A percentile compares a stretch with the other conserved stretches of the same genome.
Evolutionary conservation across 345 rosid genomes (phyloP).

Genomic region (Citrus unshiu): DNA sequence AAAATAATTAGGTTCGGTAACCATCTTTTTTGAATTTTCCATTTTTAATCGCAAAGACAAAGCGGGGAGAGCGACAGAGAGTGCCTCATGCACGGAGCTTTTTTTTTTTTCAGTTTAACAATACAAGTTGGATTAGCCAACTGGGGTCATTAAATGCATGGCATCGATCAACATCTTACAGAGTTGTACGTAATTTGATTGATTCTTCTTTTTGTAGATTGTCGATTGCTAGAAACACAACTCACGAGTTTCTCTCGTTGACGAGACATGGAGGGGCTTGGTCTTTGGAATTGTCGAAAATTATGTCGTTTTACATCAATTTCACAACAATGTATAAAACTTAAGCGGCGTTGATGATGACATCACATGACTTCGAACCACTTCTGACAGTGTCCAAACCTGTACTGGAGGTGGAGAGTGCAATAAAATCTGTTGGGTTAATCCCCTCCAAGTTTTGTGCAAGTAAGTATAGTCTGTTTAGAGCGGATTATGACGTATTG

Average conservation of each 20-base stretch:
- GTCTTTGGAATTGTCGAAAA: neutral
- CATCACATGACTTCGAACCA: neutral
- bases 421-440: too few relatives aligned
- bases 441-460: too few relatives aligned
- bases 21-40: slow-evolving; percentile 1
- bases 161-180: neutral
- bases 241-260: too few relatives aligned
- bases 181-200: too few relatives aligned
- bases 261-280: neutral
- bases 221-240: too few relatives aligned
- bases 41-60: neutral
- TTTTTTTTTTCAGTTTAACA: neutral
- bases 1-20: slow-evolving; percentile 4
- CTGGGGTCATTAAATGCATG: neutral
- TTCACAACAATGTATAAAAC: neutral
- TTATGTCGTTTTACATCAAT: neutral
- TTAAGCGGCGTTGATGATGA: neutral
- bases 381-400: neutral
- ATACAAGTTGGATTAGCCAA: neutral
- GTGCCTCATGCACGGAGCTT: neutral
- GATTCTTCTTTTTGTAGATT: too few relatives aligned
- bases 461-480: too few relatives aligned
- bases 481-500: too few relatives aligned
- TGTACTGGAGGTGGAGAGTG: too few relatives aligned
- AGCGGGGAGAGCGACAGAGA: neutral